phyloP scores from a whole-genome alignment of 129 eudicot genomes.

The Flaveria robusta region DNA sequence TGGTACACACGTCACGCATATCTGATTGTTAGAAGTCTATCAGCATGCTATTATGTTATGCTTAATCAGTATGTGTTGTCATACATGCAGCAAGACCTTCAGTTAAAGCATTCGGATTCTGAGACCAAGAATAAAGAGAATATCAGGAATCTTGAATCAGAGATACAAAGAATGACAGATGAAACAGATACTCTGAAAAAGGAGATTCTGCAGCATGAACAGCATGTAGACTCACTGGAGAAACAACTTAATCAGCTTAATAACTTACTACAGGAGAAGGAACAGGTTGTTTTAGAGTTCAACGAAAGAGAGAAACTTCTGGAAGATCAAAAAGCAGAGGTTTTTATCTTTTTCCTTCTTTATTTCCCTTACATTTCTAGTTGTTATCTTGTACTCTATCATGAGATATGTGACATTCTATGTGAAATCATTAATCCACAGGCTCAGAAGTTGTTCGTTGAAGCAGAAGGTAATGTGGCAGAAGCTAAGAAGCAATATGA shows the following conservation, averaged over 20 bases:
- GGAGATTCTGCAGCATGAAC: slow-evolving; percentile 54
- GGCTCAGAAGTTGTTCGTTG: slow-evolving; percentile 58
- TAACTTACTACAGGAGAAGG: slow-evolving; percentile 59
- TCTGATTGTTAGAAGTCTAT: neutral
- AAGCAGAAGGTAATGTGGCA: slow-evolving; percentile 64
- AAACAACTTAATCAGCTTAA: slow-evolving; percentile 55
- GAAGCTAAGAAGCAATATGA: slow-evolving; percentile 83
- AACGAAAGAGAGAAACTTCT: slow-evolving; percentile 64
- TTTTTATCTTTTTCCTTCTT: slow-evolving; percentile 3
- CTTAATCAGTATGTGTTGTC: slow-evolving; percentile 29
- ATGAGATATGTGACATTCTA: slow-evolving; percentile 12
- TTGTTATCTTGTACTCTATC: slow-evolving; percentile 10
- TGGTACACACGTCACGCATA: slow-evolving; percentile 45
- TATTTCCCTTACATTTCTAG: slow-evolving; percentile 3
- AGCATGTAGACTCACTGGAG: slow-evolving; percentile 57
- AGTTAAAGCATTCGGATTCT: slow-evolving; percentile 56
- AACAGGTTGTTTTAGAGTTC: slow-evolving; percentile 50
- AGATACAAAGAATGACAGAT: slow-evolving; percentile 54
- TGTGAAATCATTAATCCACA: slow-evolving; percentile 29
- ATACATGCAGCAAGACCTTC: slow-evolving; percentile 66
- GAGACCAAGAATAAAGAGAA: slow-evolving; percentile 65
- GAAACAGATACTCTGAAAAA: slow-evolving; percentile 51
- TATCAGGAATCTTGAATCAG: slow-evolving; percentile 55
- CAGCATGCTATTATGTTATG: slow-evolving; percentile 5
- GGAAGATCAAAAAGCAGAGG: slow-evolving; percentile 79